Conservation (phyloP, 2,329 filamentous ascomycete genomes). For the Aspergillus novofumigatus region DNA sequence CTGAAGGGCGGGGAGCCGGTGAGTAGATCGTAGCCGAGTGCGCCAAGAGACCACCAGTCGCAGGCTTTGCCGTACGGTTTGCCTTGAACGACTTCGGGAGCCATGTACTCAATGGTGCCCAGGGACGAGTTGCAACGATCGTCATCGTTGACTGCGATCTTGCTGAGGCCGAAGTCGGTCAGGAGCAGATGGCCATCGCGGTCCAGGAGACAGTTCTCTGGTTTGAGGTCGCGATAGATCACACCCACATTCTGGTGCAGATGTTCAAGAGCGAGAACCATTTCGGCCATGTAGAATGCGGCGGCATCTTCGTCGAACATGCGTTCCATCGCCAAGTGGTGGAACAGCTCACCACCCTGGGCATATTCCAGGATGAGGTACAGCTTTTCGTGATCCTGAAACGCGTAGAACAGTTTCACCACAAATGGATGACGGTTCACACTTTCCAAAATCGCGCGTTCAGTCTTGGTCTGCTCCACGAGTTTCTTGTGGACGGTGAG, state of each 20-base stretch:
- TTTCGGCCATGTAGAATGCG: slow-evolving; percentile 98
- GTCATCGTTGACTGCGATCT: slow-evolving; percentile 73
- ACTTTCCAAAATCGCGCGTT: slow-evolving; percentile 89
- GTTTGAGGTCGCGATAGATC: slow-evolving; percentile 94
- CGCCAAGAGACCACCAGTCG: slow-evolving; percentile 98
- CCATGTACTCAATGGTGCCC: slow-evolving; percentile 98
- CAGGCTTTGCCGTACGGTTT: slow-evolving; percentile 89
- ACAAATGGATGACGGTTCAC: slow-evolving; percentile 97
- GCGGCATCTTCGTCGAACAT: slow-evolving; percentile 91
- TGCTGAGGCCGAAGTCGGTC: slow-evolving; percentile 95
- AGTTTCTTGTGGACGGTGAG: slow-evolving; percentile 93
- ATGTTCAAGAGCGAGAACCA: slow-evolving; percentile 89
- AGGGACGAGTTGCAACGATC: slow-evolving; percentile 80
- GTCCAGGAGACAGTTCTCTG: slow-evolving; percentile 94
- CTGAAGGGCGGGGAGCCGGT: slow-evolving; percentile 89
- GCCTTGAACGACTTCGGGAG: slow-evolving; percentile 85
- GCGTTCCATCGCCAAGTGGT: slow-evolving; percentile 86
- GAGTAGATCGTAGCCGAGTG: slow-evolving; percentile 85
- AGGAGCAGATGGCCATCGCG: slow-evolving; percentile 85
- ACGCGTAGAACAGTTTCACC: slow-evolving; percentile 96
- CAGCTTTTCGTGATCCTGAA: slow-evolving; percentile 95
- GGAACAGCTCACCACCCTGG: slow-evolving; percentile 93
- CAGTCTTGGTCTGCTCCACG: slow-evolving; percentile 95
- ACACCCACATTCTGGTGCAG: slow-evolving; percentile 89
- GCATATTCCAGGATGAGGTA: slow-evolving; percentile 98